These are phyloP conservation scores for Saturnispora zaruensis DNA, from an alignment of 805 yeast genomes.

Conservation along the genomic window DNA sequence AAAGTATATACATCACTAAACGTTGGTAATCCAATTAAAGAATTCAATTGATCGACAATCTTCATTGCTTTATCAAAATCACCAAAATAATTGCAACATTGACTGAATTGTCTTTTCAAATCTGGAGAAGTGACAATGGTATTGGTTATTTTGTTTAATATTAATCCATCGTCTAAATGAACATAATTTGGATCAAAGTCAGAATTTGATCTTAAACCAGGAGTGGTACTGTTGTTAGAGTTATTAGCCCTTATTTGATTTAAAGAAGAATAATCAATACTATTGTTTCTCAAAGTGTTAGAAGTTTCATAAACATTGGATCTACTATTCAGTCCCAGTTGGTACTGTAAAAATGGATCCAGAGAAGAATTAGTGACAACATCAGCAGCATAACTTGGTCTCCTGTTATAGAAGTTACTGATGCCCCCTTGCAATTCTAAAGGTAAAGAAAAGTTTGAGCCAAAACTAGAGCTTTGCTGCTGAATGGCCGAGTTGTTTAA, in stretches of 20 bases:
- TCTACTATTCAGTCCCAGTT: conserved; percentile 14
- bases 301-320: conserved; percentile 7
- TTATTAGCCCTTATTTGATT: background rate
- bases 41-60: conserved; percentile 32
- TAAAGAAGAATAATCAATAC: conserved; percentile 11
- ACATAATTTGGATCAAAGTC: conserved; percentile 15
- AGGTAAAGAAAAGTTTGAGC: conserved; percentile 39
- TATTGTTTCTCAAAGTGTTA: conserved; percentile 8
- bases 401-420: conserved; percentile 52
- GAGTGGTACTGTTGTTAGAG: background rate
- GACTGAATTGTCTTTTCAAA: conserved; percentile 39
- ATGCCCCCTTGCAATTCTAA: conserved; percentile 57
- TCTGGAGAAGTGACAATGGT: conserved; percentile 50
- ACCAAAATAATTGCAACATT: conserved; percentile 51
- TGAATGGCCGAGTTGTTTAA: conserved; percentile 11
- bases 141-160: conserved; percentile 42
- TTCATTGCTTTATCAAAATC: conserved; percentile 30
- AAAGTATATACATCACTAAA: background rate
- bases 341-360: conserved; percentile 18
- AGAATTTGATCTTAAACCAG: conserved; percentile 4
- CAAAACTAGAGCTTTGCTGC: conserved; percentile 7
- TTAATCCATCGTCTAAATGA: conserved; percentile 53
- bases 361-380: conserved; percentile 15
- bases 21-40: conserved; percentile 17
- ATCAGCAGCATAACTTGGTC: conserved; percentile 72